A percentile compares a stretch with the other conserved stretches of the same genome.
Conservation (phyloP, 352 stramenopile genomes). For the Phytophthora hibernalis region DNA sequence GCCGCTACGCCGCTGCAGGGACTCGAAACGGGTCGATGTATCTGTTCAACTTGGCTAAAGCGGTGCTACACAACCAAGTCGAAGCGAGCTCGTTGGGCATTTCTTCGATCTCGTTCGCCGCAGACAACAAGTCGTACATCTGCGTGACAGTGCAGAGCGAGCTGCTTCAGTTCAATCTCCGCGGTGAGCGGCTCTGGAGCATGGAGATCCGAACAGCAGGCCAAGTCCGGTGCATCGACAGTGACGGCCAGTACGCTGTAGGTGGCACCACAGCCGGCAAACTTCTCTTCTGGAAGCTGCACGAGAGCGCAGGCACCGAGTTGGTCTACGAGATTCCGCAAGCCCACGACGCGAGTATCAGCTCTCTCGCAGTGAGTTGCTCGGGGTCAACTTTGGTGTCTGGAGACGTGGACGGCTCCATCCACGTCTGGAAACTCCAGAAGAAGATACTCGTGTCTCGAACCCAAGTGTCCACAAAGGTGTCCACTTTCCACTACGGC, state of each 20-base stretch:
- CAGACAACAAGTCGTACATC: slow-evolving; percentile 60
- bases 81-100: slow-evolving; percentile 56
- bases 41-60: slow-evolving; percentile 49
- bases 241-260: slow-evolving; percentile 73
- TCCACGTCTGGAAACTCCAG: slow-evolving; percentile 65
- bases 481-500: slow-evolving; percentile 9
- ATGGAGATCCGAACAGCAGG: slow-evolving; percentile 60
- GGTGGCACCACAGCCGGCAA: slow-evolving; percentile 68
- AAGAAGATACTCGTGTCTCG: slow-evolving; percentile 14
- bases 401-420: slow-evolving; percentile 61
- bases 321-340: slow-evolving; percentile 68
- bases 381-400: slow-evolving; percentile 69
- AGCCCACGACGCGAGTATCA: slow-evolving; percentile 71
- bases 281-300: slow-evolving; percentile 77
- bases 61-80: slow-evolving; percentile 38
- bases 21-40: slow-evolving; percentile 67
- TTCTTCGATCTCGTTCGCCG: slow-evolving; percentile 59
- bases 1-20: slow-evolving; percentile 53
- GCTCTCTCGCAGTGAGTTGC: slow-evolving; percentile 58
- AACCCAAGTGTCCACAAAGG: slow-evolving; percentile 1
- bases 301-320: slow-evolving; percentile 45
- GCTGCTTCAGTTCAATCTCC: slow-evolving; percentile 62
- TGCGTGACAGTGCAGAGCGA: slow-evolving; percentile 81
- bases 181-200: slow-evolving; percentile 53
- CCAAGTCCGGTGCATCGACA: slow-evolving; percentile 75